Evolutionary conservation across 192 early-diverging fungal species (phyloP).

Genomic region (Gigaspora rosea): DNA sequence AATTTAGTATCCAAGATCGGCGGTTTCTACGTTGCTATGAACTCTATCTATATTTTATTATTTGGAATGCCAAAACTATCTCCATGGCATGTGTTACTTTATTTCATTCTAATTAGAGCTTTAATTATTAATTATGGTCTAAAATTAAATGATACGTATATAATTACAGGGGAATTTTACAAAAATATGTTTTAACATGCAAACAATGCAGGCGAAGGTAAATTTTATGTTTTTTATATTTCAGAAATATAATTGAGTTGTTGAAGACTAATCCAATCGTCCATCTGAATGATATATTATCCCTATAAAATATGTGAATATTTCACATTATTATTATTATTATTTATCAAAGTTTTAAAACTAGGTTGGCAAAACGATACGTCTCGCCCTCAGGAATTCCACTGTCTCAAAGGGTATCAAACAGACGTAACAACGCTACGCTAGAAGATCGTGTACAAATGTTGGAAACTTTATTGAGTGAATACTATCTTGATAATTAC

Average conservation of each 20-base stretch:
- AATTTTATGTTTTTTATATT: too few species aligned
- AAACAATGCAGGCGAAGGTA: not conserved
- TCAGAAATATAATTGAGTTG: too few species aligned
- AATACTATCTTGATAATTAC: constrained; percentile 5
- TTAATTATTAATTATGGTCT: too few species aligned
- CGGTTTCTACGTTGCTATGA: too few species aligned
- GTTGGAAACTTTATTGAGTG: not conserved
- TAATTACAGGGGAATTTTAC: not conserved
- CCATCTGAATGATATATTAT: too few species aligned
- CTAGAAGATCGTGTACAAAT: constrained; percentile 7
- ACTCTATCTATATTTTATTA: not conserved
- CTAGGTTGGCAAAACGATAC: not conserved
- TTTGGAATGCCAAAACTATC: not conserved
- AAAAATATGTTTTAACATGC: not conserved
- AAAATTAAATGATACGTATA: not conserved
- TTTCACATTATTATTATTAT: too few species aligned
- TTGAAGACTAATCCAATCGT: too few species aligned
- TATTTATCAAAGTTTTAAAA: too few species aligned
- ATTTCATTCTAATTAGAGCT: too few species aligned
- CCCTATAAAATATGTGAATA: too few species aligned
- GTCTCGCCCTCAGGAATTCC: not conserved
- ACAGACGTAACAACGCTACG: not conserved
- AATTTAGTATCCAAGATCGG: too few species aligned
- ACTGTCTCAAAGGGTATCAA: not conserved
- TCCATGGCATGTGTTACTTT: not conserved